Conservation (phyloP, 2,329 filamentous ascomycete genomes). For the Didymella sp. region DNA sequence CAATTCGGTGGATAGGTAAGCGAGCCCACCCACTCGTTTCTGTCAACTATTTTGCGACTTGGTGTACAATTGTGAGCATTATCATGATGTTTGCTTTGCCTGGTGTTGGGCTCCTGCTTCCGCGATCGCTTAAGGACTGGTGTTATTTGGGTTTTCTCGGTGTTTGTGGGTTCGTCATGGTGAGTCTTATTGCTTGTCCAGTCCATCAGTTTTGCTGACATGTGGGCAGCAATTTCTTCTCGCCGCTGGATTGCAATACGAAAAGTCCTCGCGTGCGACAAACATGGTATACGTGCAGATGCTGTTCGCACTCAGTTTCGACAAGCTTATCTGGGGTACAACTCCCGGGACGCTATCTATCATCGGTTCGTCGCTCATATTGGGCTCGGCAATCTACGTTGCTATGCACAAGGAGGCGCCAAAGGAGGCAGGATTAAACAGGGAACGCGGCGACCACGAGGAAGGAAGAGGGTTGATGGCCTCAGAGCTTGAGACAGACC, state of each 20-base stretch:
- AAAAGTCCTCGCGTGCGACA: conserved; percentile 68
- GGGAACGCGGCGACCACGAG: conserved; percentile 30
- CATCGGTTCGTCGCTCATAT: conserved; percentile 67
- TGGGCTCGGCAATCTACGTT: conserved; percentile 71
- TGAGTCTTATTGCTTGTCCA: conserved; percentile 29
- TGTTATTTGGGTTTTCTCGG: conserved; percentile 71
- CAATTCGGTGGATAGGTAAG: conserved; percentile 79
- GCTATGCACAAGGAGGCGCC: conserved; percentile 60
- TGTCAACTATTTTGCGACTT: conserved; percentile 81
- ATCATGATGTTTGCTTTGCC: conserved; percentile 65
- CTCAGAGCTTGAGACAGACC: conserved; percentile 20
- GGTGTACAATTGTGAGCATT: conserved; percentile 72
- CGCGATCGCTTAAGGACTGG: conserved; percentile 66
- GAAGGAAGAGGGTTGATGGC: conserved; percentile 47
- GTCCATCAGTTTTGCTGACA: neutral
- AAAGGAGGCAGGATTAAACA: conserved; percentile 26
- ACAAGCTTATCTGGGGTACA: conserved; percentile 68
- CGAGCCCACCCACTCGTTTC: conserved; percentile 82
- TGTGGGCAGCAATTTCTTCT: conserved; percentile 73
- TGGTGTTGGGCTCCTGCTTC: conserved; percentile 64
- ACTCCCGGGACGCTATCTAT: conserved; percentile 65
- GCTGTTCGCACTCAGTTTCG: conserved; percentile 70
- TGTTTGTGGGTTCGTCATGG: conserved; percentile 76
- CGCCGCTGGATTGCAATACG: conserved; percentile 75
- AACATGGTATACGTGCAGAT: conserved; percentile 75